Conservation (phyloP, 2,329 filamentous ascomycete genomes). For the Parasarocladium wereldwijsianum region DNA sequence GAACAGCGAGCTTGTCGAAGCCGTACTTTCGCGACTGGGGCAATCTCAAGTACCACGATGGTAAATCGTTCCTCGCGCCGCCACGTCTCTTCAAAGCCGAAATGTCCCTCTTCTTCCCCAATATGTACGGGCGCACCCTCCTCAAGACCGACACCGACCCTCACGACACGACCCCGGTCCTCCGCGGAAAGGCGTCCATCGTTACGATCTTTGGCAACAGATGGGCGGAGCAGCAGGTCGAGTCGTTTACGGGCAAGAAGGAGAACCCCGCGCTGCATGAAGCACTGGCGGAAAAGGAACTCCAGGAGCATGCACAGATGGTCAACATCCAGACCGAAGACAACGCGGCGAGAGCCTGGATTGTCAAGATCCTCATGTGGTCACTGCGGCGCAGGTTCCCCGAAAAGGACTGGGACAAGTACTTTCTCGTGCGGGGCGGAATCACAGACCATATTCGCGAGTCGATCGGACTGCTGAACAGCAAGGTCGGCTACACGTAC, state of each 20-base stretch:
- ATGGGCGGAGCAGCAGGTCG: slow-evolving; percentile 75
- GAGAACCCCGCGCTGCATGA: slow-evolving; percentile 57
- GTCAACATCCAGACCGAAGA: slow-evolving; percentile 85
- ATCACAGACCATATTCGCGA: slow-evolving; percentile 47
- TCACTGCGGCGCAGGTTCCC: slow-evolving; percentile 34
- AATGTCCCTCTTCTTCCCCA: slow-evolving; percentile 82
- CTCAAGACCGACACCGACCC: slow-evolving; percentile 33
- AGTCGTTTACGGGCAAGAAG: slow-evolving; percentile 51
- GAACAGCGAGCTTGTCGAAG: slow-evolving; percentile 60
- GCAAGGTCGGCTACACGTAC: slow-evolving; percentile 88
- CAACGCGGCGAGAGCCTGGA: slow-evolving; percentile 50
- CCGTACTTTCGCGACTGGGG: slow-evolving; percentile 96
- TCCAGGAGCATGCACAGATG: slow-evolving; percentile 59
- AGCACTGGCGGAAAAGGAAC: slow-evolving; percentile 35
- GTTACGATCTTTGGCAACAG: slow-evolving; percentile 68
- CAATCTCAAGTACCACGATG: slow-evolving; percentile 67
- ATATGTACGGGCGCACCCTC: slow-evolving; percentile 70
- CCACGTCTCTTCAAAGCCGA: slow-evolving; percentile 72
- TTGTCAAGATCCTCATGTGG: slow-evolving; percentile 42
- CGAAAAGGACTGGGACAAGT: slow-evolving; percentile 39
- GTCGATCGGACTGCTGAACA: slow-evolving; percentile 61
- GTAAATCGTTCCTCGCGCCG: slow-evolving; percentile 84
- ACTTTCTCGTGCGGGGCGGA: slow-evolving; percentile 45
- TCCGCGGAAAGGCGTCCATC: slow-evolving; percentile 61
- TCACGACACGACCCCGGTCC: slow-evolving; percentile 58